phyloP scores from a whole-genome alignment of 2,329 filamentous ascomycete species.

The Talaromyces pinophilus region DNA sequence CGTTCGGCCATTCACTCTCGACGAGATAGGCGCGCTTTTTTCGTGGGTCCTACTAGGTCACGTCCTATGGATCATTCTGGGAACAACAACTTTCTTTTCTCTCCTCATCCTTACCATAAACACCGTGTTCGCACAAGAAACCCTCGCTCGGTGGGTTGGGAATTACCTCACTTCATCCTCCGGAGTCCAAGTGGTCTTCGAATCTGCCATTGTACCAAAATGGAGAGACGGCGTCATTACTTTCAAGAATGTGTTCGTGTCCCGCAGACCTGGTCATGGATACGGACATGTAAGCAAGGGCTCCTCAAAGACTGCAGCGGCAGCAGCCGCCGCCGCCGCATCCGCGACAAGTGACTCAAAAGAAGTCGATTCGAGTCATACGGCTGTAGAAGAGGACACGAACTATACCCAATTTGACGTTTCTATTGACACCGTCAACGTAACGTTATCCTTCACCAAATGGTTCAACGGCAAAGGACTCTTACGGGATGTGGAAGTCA shows the following conservation, averaged over 20 bases:
- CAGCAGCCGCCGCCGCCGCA: constrained; percentile 80
- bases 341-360: constrained; percentile 55
- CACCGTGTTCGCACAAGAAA: constrained; percentile 96
- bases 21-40: constrained; percentile 93
- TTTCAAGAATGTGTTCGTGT: constrained; percentile 95
- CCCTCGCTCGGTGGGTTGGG: constrained; percentile 86
- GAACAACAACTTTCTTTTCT: constrained; percentile 96
- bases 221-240: constrained; percentile 96
- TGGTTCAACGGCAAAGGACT: constrained; percentile 98
- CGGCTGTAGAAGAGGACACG: constrained; percentile 69
- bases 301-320: constrained; percentile 79
- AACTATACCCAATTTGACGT: constrained; percentile 99
- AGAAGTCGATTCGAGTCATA: constrained; percentile 45
- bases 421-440: constrained; percentile 91
- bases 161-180: constrained; percentile 95
- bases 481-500: constrained; percentile 88
- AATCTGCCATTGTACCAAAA: constrained; percentile 94
- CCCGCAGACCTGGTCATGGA: constrained; percentile 79
- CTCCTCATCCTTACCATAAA: constrained; percentile 88
- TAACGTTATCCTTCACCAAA: constrained; percentile 94
- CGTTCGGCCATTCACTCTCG: constrained; percentile 88
- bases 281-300: constrained; percentile 87
- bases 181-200: constrained; percentile 90
- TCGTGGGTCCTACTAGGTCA: constrained; percentile 96
- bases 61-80: constrained; percentile 91